Evolutionary conservation across 2,329 filamentous ascomycete species (phyloP).

Genomic region (Penicillium sp.): DNA sequence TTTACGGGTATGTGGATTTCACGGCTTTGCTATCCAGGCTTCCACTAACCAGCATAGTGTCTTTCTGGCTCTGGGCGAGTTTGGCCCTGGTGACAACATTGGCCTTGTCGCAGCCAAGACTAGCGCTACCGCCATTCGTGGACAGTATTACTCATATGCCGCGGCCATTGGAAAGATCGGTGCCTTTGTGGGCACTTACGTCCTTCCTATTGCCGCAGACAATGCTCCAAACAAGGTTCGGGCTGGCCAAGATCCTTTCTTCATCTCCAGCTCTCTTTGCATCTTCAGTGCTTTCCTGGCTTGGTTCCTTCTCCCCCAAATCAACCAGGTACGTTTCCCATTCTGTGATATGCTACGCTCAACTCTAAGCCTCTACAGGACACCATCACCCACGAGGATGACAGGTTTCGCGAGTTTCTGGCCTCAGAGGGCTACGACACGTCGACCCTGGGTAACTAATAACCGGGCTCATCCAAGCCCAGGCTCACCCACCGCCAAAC

Average conservation of each 20-base stretch:
- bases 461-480: background rate
- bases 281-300: conserved; percentile 70
- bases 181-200: conserved; percentile 82
- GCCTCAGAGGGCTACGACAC: conserved; percentile 75
- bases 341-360: background rate
- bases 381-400: conserved; percentile 77
- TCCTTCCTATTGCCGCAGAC: conserved; percentile 70
- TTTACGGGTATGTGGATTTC: conserved; percentile 59
- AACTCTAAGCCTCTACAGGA: conserved; percentile 53
- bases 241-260: conserved; percentile 83
- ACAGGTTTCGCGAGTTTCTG: conserved; percentile 72
- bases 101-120: conserved; percentile 84
- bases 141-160: conserved; percentile 64
- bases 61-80: conserved; percentile 74
- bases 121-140: conserved; percentile 82
- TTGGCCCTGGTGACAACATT: conserved; percentile 90
- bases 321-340: conserved; percentile 55
- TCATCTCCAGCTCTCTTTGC: conserved; percentile 75
- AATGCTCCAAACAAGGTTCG: conserved; percentile 57
- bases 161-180: conserved; percentile 50
- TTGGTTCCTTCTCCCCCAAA: conserved; percentile 69
- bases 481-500: background rate
- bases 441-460: conserved; percentile 50
- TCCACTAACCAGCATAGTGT: conserved; percentile 44
- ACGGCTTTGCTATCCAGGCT: background rate